Percentiles rank a stretch among this genome's conserved stretches.
These are phyloP conservation scores for Paramecium sonneborni DNA, from an alignment of 73 alveolate genomes.

Conservation along the genomic window DNA sequence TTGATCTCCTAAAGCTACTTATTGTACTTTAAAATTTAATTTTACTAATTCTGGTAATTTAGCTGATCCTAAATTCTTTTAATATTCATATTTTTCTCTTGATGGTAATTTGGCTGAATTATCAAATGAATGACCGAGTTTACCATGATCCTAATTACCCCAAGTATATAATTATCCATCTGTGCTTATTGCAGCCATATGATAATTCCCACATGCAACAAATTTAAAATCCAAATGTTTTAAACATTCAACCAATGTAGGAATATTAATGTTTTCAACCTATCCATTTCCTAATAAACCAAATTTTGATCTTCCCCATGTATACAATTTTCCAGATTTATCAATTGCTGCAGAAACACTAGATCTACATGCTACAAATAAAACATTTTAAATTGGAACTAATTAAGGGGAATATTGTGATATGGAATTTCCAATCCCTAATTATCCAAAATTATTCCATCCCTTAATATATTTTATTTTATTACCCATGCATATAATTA, in stretches of 20 bases:
- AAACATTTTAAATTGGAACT: constrained; percentile 6
- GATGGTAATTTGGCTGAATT: not conserved
- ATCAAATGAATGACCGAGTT: constrained; percentile 53
- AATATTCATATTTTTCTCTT: constrained; percentile 35
- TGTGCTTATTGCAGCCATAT: constrained; percentile 65
- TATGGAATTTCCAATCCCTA: constrained; percentile 28
- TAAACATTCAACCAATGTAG: constrained; percentile 51
- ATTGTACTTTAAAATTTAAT: constrained; percentile 2
- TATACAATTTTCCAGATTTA: constrained; percentile 36
- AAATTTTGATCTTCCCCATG: constrained; percentile 57
- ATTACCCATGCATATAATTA: constrained; percentile 51
- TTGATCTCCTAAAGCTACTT: constrained; percentile 61
- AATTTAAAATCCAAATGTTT: constrained; percentile 14
- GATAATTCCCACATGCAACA: constrained; percentile 63
- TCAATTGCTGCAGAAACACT: constrained; percentile 56
- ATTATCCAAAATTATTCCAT: constrained; percentile 57
- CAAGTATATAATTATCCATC: constrained; percentile 65
- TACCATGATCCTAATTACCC: constrained; percentile 66
- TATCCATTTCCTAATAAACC: constrained; percentile 52
- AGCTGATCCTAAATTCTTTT: constrained; percentile 49
- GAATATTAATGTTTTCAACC: constrained; percentile 8
- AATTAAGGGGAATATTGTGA: not conserved
- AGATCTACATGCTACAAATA: not conserved
- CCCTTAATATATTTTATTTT: not conserved
- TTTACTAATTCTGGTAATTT: constrained; percentile 62